These are phyloP conservation scores for Alternaria sp. DNA, from an alignment of 2,329 filamentous ascomycete genomes.

Conservation along the genomic window DNA sequence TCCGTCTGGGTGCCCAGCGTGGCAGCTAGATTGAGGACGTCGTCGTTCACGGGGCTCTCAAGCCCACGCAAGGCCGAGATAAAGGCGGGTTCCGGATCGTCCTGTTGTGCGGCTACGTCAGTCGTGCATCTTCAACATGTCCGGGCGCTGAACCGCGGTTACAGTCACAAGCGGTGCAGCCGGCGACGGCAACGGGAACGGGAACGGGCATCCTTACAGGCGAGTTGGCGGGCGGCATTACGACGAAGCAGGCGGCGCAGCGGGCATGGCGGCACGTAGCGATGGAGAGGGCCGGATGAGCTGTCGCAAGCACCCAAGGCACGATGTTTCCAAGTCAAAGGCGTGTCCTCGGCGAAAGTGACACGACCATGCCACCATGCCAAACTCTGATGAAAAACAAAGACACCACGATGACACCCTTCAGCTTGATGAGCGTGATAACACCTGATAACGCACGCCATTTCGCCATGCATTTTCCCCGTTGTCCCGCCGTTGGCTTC, in stretches of 20 bases:
- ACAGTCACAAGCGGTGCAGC: background rate
- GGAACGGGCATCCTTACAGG: slow-evolving; percentile 30
- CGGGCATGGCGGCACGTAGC: slow-evolving; percentile 24
- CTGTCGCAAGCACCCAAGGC: slow-evolving; percentile 16
- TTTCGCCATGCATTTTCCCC: slow-evolving; percentile 8
- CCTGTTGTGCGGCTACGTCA: slow-evolving; percentile 40
- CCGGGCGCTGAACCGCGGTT: slow-evolving; percentile 5
- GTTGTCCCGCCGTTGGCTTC: slow-evolving; percentile 11
- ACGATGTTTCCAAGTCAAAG: slow-evolving; percentile 19
- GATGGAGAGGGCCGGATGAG: slow-evolving; percentile 9
- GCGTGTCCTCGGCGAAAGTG: slow-evolving; percentile 11
- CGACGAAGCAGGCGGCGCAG: slow-evolving; percentile 25
- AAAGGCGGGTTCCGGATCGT: slow-evolving; percentile 52
- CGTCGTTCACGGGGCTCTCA: slow-evolving; percentile 56
- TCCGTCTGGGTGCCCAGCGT: slow-evolving; percentile 56
- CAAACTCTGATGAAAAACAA: slow-evolving; percentile 15
- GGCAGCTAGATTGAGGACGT: slow-evolving; percentile 59
- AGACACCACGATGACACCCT: slow-evolving; percentile 3
- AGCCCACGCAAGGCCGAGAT: slow-evolving; percentile 58
- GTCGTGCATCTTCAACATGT: slow-evolving; percentile 13
- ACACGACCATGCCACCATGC: slow-evolving; percentile 8
- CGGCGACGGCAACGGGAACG: slow-evolving; percentile 14
- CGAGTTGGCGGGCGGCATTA: slow-evolving; percentile 51
- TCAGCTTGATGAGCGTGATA: background rate
- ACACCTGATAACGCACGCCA: slow-evolving; percentile 6